phyloP scores from a whole-genome alignment of 2,329 filamentous ascomycete genomes.

The Pseudogymnoascus sp. region DNA sequence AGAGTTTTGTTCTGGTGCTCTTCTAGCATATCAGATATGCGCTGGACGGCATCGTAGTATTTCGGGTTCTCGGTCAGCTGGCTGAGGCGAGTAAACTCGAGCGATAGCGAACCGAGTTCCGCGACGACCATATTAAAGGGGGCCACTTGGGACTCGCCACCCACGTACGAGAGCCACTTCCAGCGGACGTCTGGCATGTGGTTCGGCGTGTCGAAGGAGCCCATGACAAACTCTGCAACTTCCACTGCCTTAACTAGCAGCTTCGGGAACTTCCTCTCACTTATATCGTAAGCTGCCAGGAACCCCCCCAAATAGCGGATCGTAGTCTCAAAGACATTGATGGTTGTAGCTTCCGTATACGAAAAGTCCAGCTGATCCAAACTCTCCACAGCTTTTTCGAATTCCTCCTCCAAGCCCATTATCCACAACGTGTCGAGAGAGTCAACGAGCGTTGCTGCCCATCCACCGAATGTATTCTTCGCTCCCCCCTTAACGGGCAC shows the following conservation, averaged over 20 bases:
- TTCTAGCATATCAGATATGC: conserved; percentile 49
- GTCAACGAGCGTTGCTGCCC: conserved; percentile 84
- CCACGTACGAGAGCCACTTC: conserved; percentile 60
- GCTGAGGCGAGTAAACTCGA: conserved; percentile 88
- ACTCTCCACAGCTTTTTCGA: conserved; percentile 65
- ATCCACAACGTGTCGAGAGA: conserved; percentile 79
- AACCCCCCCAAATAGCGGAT: conserved; percentile 88
- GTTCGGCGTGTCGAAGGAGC: conserved; percentile 79
- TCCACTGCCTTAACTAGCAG: conserved; percentile 65
- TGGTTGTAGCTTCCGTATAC: conserved; percentile 54
- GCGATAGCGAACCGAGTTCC: conserved; percentile 57
- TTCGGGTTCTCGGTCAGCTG: conserved; percentile 74
- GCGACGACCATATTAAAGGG: conserved; percentile 47
- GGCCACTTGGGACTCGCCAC: conserved; percentile 57
- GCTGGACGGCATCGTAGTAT: conserved; percentile 82
- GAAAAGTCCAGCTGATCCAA: conserved; percentile 78
- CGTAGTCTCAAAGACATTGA: conserved; percentile 87
- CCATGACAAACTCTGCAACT: conserved; percentile 62
- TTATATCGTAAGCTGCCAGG: conserved; percentile 79
- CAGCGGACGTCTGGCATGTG: conserved; percentile 83
- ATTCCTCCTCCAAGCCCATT: conserved; percentile 70
- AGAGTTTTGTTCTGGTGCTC: conserved; percentile 43
- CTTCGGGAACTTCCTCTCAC: conserved; percentile 57
- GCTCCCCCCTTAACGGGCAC: conserved; percentile 59
- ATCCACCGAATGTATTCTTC: conserved; percentile 81